phyloP scores from a whole-genome alignment of 2,329 filamentous ascomycete genomes.

The Fusarium aywerte region DNA sequence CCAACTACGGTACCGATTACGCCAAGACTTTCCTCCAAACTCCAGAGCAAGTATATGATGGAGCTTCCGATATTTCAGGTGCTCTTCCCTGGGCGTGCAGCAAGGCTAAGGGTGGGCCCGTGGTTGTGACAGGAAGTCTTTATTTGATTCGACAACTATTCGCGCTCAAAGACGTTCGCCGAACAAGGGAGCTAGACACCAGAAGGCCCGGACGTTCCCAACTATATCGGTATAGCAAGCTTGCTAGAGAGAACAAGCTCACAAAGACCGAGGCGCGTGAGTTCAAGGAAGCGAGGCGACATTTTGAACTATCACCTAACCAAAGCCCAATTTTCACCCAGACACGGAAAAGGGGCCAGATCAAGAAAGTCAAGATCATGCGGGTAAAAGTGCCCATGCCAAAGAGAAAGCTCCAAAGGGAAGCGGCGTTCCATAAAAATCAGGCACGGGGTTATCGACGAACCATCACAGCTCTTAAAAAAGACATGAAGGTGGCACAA shows the following conservation, averaged over 20 bases:
- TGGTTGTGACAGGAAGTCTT: slow-evolving; percentile 56
- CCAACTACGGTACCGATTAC: slow-evolving; percentile 49
- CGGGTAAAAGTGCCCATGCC: slow-evolving; percentile 34
- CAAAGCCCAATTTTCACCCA: slow-evolving; percentile 43
- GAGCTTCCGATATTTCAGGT: slow-evolving; percentile 43
- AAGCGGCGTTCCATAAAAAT: slow-evolving; percentile 47
- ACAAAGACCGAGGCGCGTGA: slow-evolving; percentile 49
- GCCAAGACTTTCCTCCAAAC: slow-evolving; percentile 41
- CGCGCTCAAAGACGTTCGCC: slow-evolving; percentile 46
- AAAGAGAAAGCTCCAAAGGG: slow-evolving; percentile 43
- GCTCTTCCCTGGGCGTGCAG: slow-evolving; percentile 52
- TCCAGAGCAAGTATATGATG: slow-evolving; percentile 48
- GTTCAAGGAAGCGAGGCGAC: slow-evolving; percentile 51
- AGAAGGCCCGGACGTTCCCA: slow-evolving; percentile 50
- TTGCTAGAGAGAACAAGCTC: slow-evolving; percentile 47
- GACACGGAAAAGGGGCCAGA: background rate
- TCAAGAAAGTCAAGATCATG: background rate
- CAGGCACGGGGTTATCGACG: slow-evolving; percentile 48
- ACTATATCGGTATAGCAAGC: slow-evolving; percentile 48
- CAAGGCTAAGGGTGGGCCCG: slow-evolving; percentile 48
- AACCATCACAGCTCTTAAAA: slow-evolving; percentile 33
- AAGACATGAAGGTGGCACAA: slow-evolving; percentile 18
- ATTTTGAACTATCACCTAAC: slow-evolving; percentile 48
- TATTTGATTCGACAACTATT: slow-evolving; percentile 55
- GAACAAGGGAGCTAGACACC: slow-evolving; percentile 45